Base-by-base conservation (phyloP, 1,284 basidiomycete species). In the Moesziomyces sp. region DNA sequence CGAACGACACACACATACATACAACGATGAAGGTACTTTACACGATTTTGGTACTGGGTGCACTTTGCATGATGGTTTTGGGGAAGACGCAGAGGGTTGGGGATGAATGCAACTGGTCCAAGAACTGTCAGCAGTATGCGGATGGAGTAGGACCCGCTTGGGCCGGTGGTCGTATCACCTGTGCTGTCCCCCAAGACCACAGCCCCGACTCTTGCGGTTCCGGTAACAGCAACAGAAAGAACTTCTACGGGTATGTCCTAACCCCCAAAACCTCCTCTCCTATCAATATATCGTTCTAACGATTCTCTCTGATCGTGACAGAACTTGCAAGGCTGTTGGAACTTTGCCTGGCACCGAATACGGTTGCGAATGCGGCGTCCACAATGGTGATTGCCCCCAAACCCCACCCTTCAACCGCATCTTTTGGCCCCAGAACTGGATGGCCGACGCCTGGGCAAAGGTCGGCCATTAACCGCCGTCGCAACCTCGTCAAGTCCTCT, bases 311-410 rank as follows among this genome's bases (percentile, higher is more conserved):
- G 28, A 26, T 5, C 18, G 24, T 19, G 30, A 28, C 33, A 64
- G 61, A 23, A 40, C 42, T 3, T 73, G 70, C 26, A 73, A 73
- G 46, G 50, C 54, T 23, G 57, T 67, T 1, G 70, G 70, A 5
- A 58, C 43, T 1, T 53, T 73, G 6, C 24, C 24, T 13, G 23
- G 43, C 4, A 40, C 44, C 10, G 70, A 73, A 52, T 73, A 67
- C 64, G 70, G 59, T 7, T 73, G 70, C 43, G 46, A 33, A 4
- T 73, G 70, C 58, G 70, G 70, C 3, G 70, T 73, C 10, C 70
- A 73, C 45, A 19, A 21, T 0, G 60, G 38, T 6, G 26, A 63
- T 9, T 73, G 70, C 19, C 53, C 56, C 5, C 1, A 16, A 5
- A 49, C 19, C 14, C 33, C 42, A 42, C 23, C 43, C 4, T 53